Conservation (phyloP, 768 basidiomycete genomes). For the Lepiota brunneoincarnata region DNA sequence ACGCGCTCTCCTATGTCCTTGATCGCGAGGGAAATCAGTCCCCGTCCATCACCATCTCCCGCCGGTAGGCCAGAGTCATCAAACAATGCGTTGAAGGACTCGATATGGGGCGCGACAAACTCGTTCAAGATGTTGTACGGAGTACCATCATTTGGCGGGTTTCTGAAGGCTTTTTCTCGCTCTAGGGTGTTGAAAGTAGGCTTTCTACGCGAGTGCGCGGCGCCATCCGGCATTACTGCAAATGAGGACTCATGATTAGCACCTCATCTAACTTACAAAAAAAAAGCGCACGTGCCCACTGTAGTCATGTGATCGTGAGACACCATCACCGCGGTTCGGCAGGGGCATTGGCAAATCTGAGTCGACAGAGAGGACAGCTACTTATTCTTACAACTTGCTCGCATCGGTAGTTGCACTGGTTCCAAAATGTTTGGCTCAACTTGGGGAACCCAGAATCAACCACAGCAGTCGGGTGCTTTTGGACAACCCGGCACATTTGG, state of each 20-base stretch:
- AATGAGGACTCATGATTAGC: background rate
- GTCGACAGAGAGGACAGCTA: background rate
- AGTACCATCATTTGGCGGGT: constrained; percentile 67
- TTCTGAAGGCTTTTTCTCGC: constrained; percentile 74
- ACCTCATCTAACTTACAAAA: constrained; percentile 19
- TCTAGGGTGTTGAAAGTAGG: constrained; percentile 80
- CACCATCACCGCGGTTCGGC: constrained; percentile 6
- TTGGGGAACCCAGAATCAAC: constrained; percentile 68
- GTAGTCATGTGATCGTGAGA: constrained; percentile 19
- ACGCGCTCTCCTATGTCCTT: constrained; percentile 88
- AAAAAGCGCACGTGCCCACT: constrained; percentile 30
- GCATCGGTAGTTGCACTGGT: constrained; percentile 11
- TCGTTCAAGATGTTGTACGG: constrained; percentile 84
- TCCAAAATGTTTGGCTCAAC: constrained; percentile 67
- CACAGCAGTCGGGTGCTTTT: constrained; percentile 57
- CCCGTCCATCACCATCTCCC: constrained; percentile 75
- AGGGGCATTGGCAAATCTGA: constrained; percentile 5
- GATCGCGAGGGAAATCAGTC: constrained; percentile 73
- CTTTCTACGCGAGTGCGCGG: constrained; percentile 32
- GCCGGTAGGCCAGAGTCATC: constrained; percentile 83
- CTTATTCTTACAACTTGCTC: background rate
- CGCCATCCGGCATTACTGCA: constrained; percentile 49
- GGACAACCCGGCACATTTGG: constrained; percentile 72
- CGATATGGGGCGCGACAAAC: constrained; percentile 90
- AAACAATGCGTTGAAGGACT: constrained; percentile 95